Percentiles rank a stretch among this genome's conserved stretches.
Conservation (phyloP, 345 rosid species). For the Boechera divaricarpa region DNA sequence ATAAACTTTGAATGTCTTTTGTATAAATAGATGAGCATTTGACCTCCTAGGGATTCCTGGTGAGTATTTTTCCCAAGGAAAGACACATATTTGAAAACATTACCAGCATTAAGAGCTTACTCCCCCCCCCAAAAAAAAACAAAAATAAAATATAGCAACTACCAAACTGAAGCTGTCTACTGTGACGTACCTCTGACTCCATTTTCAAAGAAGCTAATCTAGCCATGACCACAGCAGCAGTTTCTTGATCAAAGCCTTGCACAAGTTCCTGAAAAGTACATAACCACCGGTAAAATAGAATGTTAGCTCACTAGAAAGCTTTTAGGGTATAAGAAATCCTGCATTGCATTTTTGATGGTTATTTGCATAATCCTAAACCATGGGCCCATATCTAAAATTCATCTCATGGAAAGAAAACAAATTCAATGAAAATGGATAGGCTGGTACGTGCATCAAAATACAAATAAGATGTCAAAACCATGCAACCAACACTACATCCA, state of each 20-base stretch:
- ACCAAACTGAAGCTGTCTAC: background rate
- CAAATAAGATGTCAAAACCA: no score
- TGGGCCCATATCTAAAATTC: no score
- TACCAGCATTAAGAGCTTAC: background rate
- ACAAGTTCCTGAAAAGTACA: constrained; percentile 63
- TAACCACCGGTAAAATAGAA: background rate
- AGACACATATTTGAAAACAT: background rate
- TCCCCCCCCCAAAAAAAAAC: no score
- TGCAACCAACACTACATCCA: no score
- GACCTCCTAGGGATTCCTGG: background rate
- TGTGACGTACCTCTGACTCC: constrained; percentile 72
- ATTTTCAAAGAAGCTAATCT: constrained; percentile 79
- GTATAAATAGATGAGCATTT: constrained; percentile 10
- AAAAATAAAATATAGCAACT: background rate
- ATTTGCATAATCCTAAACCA: background rate
- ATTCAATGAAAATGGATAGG: no score
- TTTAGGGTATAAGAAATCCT: background rate
- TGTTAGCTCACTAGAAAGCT: background rate
- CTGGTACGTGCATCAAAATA: no score
- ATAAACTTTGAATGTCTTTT: background rate
- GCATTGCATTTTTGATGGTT: background rate
- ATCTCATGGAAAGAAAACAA: no score
- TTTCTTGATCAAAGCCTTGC: constrained; percentile 88
- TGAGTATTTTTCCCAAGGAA: background rate
- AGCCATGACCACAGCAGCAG: constrained; percentile 89